A percentile compares a stretch with the other conserved stretches of the same genome.
Evolutionary conservation across 768 basidiomycete genomes (phyloP).

Genomic region (Tubosaeta brunneosetosa): DNA sequence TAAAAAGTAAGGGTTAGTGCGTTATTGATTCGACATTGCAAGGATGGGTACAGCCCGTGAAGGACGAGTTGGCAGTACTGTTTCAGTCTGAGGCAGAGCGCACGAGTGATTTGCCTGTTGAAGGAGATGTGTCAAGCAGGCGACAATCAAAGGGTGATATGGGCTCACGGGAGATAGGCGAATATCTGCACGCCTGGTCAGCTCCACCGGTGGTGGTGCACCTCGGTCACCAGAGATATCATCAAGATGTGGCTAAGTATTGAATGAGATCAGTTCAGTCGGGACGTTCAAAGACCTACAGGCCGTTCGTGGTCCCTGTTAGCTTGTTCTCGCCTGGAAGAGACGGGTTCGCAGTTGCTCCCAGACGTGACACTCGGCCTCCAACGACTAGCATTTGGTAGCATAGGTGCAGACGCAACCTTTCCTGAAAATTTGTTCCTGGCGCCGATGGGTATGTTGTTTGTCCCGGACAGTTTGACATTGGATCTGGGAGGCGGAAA

Average conservation of each 20-base stretch:
- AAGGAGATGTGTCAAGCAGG: neutral
- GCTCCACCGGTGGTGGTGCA: neutral
- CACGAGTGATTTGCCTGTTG: slow-evolving; percentile 8
- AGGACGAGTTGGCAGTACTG: slow-evolving; percentile 5
- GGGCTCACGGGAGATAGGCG: slow-evolving; percentile 18
- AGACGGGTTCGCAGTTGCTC: slow-evolving; percentile 19
- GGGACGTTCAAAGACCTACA: slow-evolving; percentile 11
- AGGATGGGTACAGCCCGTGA: slow-evolving; percentile 8
- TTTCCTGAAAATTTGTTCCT: slow-evolving; percentile 22
- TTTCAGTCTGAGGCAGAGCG: slow-evolving; percentile 11
- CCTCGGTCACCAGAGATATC: neutral
- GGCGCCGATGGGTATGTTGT: slow-evolving; percentile 29
- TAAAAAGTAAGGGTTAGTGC: slow-evolving; percentile 1
- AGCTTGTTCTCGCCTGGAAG: slow-evolving; percentile 12
- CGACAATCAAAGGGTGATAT: neutral
- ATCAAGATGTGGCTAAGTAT: slow-evolving; percentile 17
- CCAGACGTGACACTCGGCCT: slow-evolving; percentile 3
- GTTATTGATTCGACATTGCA: too few relatives aligned
- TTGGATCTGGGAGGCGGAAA: slow-evolving; percentile 12
- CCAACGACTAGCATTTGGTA: slow-evolving; percentile 2
- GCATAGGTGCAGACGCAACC: neutral
- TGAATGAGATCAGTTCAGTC: slow-evolving; percentile 4
- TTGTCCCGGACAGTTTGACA: slow-evolving; percentile 29
- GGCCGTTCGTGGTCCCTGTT: slow-evolving; percentile 20
- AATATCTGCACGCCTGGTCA: slow-evolving; percentile 9